Base-by-base conservation (phyloP, 2,329 filamentous ascomycete species). In the Fusarium sp. region DNA sequence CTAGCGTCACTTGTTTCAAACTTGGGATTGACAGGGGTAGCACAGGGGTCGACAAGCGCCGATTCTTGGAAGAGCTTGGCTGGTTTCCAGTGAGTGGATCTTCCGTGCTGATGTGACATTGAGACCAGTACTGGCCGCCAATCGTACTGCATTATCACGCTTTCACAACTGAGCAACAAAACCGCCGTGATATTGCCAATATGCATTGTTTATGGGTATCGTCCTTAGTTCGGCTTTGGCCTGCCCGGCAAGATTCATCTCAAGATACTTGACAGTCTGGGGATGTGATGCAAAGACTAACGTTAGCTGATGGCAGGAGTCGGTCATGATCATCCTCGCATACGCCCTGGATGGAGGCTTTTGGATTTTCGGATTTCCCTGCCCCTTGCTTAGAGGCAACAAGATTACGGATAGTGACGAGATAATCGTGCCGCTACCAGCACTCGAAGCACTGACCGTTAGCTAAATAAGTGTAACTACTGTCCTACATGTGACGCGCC, bases 21-120 rank as follows among this genome's bases (percentile, higher is more conserved):
- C 61, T 49, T 57, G 51, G 59, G 58, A 64, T 58, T 58, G 64
- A 59, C 66, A 69, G 63, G 64, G 66, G 60, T 61, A 56, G 42
- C 27, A 33, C 67, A 75, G 67, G 70, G 70, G 73, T 29, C 27
- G n/a, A 23, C 73, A 73, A 72, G 70, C 70, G 73, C 63, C 73
- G 56, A 55, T 58, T 61, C 62, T 70, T 66, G 51, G 57, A 56
- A 63, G 39, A 57, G 57, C 66, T 69, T 69, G 64, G 73, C 61
- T 70, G 61, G 73, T 75, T 75, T 75, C 73, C 57, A 66, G 38
- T 70, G 41, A 31, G 73, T 75, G 73, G 73, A 72, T 38, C 59
- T 57, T 69, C 59, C 25, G 51, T 58, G 59, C 48, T 60, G 62
- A 71, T 63, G 70, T 66, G 48, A 71, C 70, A 63, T 67, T 70